Evolutionary conservation across 2,329 filamentous ascomycete genomes (phyloP), one percentile per base, ranked within the genome.

Genomic region (Malbranchea zuffiana): DNA sequence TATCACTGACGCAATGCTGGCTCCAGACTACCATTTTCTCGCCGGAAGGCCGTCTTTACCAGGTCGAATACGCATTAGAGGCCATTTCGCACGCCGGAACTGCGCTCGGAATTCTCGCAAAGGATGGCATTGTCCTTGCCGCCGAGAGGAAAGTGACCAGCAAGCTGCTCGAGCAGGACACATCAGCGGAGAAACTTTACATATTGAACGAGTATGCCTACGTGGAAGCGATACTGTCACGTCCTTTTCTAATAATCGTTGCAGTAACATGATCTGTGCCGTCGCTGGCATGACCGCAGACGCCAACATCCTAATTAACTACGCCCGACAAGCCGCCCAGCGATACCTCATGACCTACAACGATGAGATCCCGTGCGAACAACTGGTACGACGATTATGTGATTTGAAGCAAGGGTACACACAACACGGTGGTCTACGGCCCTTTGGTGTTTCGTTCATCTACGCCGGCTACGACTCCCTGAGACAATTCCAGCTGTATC

Each of bases 261-360:
- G 13, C 49, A 96, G 88, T 69, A 98, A 98, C 72, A 98, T 98
- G 92, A 96, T 98, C 66, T 95, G 87, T 65, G 90, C 90, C 44
- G 90, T 98, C 43, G 90, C 90, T 53, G 90, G 90, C 59, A 96
- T 98, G 88, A 98, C 87, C 30, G 90, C 90, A 56, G 90, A 98
- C 60, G 90, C 90, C 63, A 98, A 98, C 71, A 98, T 98, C 64
- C 85, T 98, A 61, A 98, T 98, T 78, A 98, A 98, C 73, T 95
- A 92, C 66, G 92, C 90, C 60, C 86, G 90, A 53, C 85, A 94
- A 75, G 82, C 84, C 54, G 90, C 90, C 53, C 90, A 98, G 69
- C 78, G 82, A 58, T 96, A 98, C 68, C 88, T 98, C 61, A 78
- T 94, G 50, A 98, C 88, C 54, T 98, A 98, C 74, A 94, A 96